A percentile compares a stretch with the other conserved stretches of the same genome.
phyloP scores from a whole-genome alignment of 176 grass and related monocot species.

The Tillandsia fasciculata region DNA sequence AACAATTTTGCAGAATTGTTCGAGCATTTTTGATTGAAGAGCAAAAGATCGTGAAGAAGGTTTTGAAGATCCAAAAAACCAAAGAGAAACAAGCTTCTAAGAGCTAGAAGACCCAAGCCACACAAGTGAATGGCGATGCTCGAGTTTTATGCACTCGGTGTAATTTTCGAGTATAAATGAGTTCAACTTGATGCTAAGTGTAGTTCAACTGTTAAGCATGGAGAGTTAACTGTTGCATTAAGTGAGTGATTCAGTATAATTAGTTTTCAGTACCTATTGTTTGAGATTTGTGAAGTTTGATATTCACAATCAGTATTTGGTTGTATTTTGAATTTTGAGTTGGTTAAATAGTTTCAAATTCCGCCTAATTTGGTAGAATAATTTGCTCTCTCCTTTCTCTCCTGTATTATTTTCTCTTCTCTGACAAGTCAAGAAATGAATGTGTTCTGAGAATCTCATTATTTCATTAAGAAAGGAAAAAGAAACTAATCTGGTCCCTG shows the following conservation, averaged over 20 bases:
- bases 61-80: constrained; percentile 12
- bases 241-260: not conserved
- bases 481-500: too few species aligned
- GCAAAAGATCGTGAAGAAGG: constrained; percentile 12
- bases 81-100: constrained; percentile 10
- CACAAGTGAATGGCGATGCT: not conserved
- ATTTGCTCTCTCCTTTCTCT: too few species aligned
- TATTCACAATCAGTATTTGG: not conserved
- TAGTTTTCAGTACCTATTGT: not conserved
- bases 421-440: too few species aligned
- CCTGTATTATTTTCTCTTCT: too few species aligned
- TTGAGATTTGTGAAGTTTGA: not conserved
- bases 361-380: too few species aligned
- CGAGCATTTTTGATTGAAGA: constrained; percentile 8
- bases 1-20: constrained; percentile 3
- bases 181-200: not conserved
- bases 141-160: not conserved
- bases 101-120: not conserved
- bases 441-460: too few species aligned
- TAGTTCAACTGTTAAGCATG: not conserved
- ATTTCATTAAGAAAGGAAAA: too few species aligned
- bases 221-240: not conserved
- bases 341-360: not conserved
- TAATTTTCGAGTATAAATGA: not conserved
- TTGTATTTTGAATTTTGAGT: not conserved